Conservation (phyloP, 1,284 basidiomycete species). For the Athelia psychrophila region DNA sequence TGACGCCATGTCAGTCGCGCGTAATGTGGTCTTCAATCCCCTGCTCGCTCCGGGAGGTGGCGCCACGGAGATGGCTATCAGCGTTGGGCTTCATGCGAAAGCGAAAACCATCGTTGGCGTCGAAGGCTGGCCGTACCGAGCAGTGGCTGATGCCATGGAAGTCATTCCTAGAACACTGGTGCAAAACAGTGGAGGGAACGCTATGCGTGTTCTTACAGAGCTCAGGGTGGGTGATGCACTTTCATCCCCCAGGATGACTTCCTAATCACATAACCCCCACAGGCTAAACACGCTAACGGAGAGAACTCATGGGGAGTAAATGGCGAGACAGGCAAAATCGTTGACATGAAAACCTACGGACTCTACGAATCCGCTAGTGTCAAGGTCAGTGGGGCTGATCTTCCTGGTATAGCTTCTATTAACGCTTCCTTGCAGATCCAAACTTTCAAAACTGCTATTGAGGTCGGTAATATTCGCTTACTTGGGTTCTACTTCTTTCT, state of each 20-base stretch:
- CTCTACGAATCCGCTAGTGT: constrained; percentile 95
- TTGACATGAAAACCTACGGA: constrained; percentile 94
- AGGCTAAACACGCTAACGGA: constrained; percentile 95
- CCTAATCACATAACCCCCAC: neutral
- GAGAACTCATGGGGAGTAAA: constrained; percentile 92
- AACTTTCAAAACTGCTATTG: constrained; percentile 96
- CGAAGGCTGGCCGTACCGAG: constrained; percentile 88
- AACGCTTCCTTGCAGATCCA: constrained; percentile 59
- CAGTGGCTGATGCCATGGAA: constrained; percentile 96
- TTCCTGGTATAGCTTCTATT: neutral
- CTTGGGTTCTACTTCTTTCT: neutral
- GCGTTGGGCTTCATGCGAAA: constrained; percentile 84
- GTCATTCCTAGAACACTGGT: constrained; percentile 95
- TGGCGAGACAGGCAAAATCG: constrained; percentile 92
- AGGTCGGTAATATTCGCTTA: constrained; percentile 42
- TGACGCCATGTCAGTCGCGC: constrained; percentile 96
- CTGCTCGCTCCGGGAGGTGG: constrained; percentile 91
- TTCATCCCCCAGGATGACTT: neutral
- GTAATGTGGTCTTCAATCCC: constrained; percentile 97
- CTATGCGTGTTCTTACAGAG: constrained; percentile 90
- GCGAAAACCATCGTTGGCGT: constrained; percentile 79
- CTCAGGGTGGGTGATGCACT: constrained; percentile 59
- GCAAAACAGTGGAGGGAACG: constrained; percentile 96
- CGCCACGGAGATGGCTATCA: constrained; percentile 97
- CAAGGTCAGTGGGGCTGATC: constrained; percentile 54